A percentile compares a stretch with the other conserved stretches of the same genome.
Conservation (phyloP, 2,329 filamentous ascomycete species). For the Ceratocystis destructans region DNA sequence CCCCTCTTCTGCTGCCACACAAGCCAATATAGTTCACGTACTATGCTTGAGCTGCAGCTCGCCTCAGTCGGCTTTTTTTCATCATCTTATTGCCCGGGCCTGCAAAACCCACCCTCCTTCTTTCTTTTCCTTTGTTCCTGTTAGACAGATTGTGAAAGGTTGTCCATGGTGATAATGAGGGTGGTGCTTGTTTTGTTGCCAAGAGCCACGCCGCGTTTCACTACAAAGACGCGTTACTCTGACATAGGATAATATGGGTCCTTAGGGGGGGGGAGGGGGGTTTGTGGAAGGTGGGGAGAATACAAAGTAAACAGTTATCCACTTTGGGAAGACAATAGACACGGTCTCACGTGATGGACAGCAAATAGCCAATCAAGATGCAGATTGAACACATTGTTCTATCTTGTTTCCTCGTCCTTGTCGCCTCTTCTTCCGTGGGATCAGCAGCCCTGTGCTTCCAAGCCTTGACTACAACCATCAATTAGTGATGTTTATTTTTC, state of each 20-base stretch:
- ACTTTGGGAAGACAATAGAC: not conserved
- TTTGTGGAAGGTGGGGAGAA: not conserved
- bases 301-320: not conserved
- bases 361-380: not conserved
- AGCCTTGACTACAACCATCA: not conserved
- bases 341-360: not conserved
- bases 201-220: slow-evolving; percentile 1
- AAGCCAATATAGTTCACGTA: not conserved
- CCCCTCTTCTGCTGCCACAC: not conserved
- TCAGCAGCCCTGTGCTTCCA: not conserved
- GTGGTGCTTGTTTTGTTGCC: not conserved
- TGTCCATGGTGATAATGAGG: not conserved
- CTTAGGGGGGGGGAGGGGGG: too few relatives aligned
- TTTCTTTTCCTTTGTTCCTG: not conserved
- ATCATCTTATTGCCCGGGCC: not conserved
- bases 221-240: not conserved
- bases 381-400: not conserved
- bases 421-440: too few relatives aligned
- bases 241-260: too few relatives aligned
- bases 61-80: not conserved
- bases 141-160: not conserved
- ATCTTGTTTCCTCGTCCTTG: not conserved
- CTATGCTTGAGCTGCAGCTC: slow-evolving; percentile 7
- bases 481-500: not conserved
- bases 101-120: not conserved